Percentiles rank a stretch among this genome's conserved stretches.
Evolutionary conservation across 139 green algal species (phyloP).

Genomic region (Mychonastes homosphaera): DNA sequence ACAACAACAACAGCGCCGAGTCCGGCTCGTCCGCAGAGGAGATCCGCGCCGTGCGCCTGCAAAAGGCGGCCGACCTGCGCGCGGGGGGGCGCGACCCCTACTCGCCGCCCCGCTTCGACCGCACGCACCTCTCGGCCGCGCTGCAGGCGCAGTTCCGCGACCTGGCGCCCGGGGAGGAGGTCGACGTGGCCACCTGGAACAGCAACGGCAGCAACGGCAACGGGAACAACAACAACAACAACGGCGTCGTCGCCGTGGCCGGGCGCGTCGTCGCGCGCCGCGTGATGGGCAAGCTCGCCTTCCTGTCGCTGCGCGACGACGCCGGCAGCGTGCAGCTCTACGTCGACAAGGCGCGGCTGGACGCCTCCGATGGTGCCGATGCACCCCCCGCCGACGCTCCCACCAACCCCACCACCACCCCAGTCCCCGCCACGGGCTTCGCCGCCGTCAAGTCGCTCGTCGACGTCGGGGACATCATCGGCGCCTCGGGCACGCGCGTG

Average conservation of each 20-base stretch:
- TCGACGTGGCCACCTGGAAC: background rate
- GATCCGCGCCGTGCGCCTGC: conserved; percentile 48
- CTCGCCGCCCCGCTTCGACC: conserved; percentile 81
- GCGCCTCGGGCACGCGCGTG: conserved; percentile 49
- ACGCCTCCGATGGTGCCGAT: too few relatives aligned
- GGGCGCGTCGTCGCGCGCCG: conserved; percentile 79
- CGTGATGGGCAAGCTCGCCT: conserved; percentile 96
- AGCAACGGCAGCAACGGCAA: background rate
- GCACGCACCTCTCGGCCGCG: conserved; percentile 67
- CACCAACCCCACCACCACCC: too few relatives aligned
- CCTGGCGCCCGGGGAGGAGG: conserved; percentile 52
- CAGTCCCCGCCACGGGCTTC: conserved; percentile 47
- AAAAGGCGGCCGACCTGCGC: conserved; percentile 66
- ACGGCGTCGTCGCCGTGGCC: conserved; percentile 56
- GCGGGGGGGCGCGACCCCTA: conserved; percentile 68
- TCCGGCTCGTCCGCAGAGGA: conserved; percentile 48
- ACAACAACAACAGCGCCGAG: conserved; percentile 9
- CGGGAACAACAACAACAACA: background rate
- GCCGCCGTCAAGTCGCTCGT: conserved; percentile 59
- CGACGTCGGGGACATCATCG: conserved; percentile 89
- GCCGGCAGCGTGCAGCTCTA: conserved; percentile 83
- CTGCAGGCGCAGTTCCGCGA: conserved; percentile 58
- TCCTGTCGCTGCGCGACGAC: conserved; percentile 79
- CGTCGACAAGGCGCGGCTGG: conserved; percentile 60
- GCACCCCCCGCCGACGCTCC: too few relatives aligned